Evolutionary conservation across 1,139 yeast genomes (phyloP).

Genomic region (Martiniozyma asiatica): DNA sequence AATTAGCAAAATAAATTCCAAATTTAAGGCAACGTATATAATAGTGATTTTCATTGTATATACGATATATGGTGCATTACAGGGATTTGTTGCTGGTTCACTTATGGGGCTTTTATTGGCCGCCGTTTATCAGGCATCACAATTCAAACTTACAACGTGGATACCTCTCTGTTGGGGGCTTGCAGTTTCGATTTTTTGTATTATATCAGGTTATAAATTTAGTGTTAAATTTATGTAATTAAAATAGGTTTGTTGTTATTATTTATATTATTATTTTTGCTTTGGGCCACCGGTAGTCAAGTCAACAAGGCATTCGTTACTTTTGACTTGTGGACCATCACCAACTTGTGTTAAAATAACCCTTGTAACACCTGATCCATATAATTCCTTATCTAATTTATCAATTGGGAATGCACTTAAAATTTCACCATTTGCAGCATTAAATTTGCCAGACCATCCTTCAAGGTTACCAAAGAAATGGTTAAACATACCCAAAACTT

Average conservation of each 20-base stretch:
- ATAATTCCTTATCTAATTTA: constrained; percentile 34
- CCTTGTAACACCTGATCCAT: constrained; percentile 62
- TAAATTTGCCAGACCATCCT: constrained; percentile 55
- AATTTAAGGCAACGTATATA: no score
- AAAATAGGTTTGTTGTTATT: neutral
- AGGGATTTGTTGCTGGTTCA: constrained; percentile 62
- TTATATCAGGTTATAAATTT: constrained; percentile 52
- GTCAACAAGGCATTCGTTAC: constrained; percentile 41
- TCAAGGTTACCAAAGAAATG: constrained; percentile 40
- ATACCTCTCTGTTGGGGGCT: constrained; percentile 76
- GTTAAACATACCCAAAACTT: constrained; percentile 50
- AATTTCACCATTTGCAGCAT: constrained; percentile 14
- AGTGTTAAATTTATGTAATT: constrained; percentile 1
- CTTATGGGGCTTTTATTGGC: constrained; percentile 56
- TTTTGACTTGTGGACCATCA: constrained; percentile 65
- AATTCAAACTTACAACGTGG: constrained; percentile 86
- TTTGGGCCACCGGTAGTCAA: constrained; percentile 35
- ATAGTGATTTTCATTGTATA: constrained; percentile 34
- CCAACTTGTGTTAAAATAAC: constrained; percentile 82
- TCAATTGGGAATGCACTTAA: constrained; percentile 25
- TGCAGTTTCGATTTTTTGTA: constrained; percentile 52
- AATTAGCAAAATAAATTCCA: no score
- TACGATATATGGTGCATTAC: constrained; percentile 41
- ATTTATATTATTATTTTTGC: constrained; percentile 1
- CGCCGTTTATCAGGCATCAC: constrained; percentile 66